These are phyloP conservation scores for Paramecium sonneborni DNA, from an alignment of 73 alveolate species.

Conservation along the genomic window DNA sequence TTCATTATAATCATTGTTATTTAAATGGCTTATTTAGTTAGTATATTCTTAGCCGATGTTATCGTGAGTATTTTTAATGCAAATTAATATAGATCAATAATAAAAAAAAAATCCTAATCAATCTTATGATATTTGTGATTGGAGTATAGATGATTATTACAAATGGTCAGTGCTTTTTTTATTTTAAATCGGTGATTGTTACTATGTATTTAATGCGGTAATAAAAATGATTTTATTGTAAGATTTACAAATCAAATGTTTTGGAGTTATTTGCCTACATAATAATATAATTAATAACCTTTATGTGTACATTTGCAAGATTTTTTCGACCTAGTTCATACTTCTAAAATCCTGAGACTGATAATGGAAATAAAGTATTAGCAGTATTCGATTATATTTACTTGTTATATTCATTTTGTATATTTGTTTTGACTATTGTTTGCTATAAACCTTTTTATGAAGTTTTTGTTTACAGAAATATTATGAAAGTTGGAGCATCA, in stretches of 20 bases:
- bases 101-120: background rate
- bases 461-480: constrained; percentile 13
- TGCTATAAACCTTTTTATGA: constrained; percentile 50
- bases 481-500: constrained; percentile 51
- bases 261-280: constrained; percentile 50
- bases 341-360: background rate
- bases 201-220: constrained; percentile 44
- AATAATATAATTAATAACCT: background rate
- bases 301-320: background rate
- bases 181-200: constrained; percentile 20
- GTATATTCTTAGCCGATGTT: constrained; percentile 13
- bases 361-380: background rate
- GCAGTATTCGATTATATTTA: background rate
- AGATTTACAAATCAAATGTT: constrained; percentile 28
- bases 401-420: background rate
- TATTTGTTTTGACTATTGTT: background rate
- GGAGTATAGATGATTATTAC: constrained; percentile 35
- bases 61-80: background rate
- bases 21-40: background rate
- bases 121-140: background rate
- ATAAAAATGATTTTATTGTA: background rate
- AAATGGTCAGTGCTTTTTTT: constrained; percentile 23
- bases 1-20: background rate
- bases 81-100: background rate
- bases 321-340: background rate